phyloP scores from a whole-genome alignment of 768 basidiomycete genomes.

The Roridomyces roridus region DNA sequence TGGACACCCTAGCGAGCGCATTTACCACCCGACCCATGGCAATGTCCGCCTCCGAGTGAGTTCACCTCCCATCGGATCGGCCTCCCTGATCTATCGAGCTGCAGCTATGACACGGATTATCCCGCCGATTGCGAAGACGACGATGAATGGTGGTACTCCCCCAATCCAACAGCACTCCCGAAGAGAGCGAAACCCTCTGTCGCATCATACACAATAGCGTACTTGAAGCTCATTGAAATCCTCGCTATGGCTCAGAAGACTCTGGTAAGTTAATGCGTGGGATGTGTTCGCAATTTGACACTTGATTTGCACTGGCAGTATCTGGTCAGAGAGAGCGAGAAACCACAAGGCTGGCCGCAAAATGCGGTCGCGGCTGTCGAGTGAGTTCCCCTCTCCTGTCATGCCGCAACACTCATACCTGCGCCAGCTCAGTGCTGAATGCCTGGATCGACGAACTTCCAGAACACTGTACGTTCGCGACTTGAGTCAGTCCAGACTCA shows the following conservation, averaged over 20 bases:
- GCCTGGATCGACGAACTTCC: slow-evolving; percentile 69
- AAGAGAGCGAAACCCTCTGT: slow-evolving; percentile 53
- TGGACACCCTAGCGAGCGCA: slow-evolving; percentile 31
- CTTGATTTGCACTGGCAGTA: slow-evolving; percentile 42
- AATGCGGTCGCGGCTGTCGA: slow-evolving; percentile 57
- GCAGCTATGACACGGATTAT: slow-evolving; percentile 67
- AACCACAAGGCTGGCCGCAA: slow-evolving; percentile 51
- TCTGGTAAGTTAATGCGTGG: slow-evolving; percentile 60
- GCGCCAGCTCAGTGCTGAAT: slow-evolving; percentile 53
- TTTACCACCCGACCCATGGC: slow-evolving; percentile 62
- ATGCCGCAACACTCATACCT: neutral
- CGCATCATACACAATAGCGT: slow-evolving; percentile 55
- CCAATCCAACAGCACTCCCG: slow-evolving; percentile 63
- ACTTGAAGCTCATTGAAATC: slow-evolving; percentile 64
- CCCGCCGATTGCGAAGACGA: slow-evolving; percentile 61
- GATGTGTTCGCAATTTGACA: too few relatives aligned
- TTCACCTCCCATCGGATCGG: neutral
- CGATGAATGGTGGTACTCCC: slow-evolving; percentile 47
- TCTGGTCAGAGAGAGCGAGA: slow-evolving; percentile 50
- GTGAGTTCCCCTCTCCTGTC: slow-evolving; percentile 26
- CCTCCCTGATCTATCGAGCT: neutral
- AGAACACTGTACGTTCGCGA: slow-evolving; percentile 48
- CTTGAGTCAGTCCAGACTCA: neutral
- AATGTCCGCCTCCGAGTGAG: slow-evolving; percentile 63
- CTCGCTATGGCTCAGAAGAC: slow-evolving; percentile 65